Evolutionary conservation across 805 yeast genomes (phyloP), one percentile per base, ranked within the genome.

Genomic region (Starmera dryadoides): DNA sequence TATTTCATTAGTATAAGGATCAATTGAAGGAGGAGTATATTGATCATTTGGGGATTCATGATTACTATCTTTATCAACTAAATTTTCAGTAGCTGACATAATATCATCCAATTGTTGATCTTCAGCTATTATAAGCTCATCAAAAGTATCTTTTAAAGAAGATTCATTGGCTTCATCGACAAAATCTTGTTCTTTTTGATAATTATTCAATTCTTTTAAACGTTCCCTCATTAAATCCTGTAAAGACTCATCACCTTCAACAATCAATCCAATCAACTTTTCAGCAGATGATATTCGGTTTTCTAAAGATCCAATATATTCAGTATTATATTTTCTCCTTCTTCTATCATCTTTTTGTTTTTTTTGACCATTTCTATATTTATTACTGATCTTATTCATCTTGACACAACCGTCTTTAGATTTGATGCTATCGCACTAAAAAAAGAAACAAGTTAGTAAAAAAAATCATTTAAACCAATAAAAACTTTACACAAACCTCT

Each of bases 271-370:
- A 12, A 60, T 52, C 40, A 47, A 59, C 9, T 35, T 28, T 17
- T 49, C 52, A 22, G 59, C 42, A 5, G 38, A 47, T 0, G 35
- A 34, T 0, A 57, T 43, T 36, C 52, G 54, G 7, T 46, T 43
- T 21, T 56, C 61, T 14, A 60, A 46, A 23, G 53, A 50, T 21
- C 49, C 53, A 3, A 59, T 52, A 32, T 60, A 60, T 37, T 57
- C 61, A 2, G 63, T 55, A 39, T 59, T 58, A 39, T 58, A 60
- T 37, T 60, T 60, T 16, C 66, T 35, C 30, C 64, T 41, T 40
- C 66, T 43, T 35, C 62, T 41, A 36, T 60, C 65, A 9, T 21
- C 23, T 6, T 21, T 21, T 9, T 21, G 23, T 6, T 9, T 21
- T 9, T 21, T 21, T 6, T 9, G 6, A 30, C 38, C 42, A 9